These are phyloP conservation scores for Hyaloscypha variabilis DNA, from an alignment of 495 filamentous ascomycete species.

Conservation along the genomic window DNA sequence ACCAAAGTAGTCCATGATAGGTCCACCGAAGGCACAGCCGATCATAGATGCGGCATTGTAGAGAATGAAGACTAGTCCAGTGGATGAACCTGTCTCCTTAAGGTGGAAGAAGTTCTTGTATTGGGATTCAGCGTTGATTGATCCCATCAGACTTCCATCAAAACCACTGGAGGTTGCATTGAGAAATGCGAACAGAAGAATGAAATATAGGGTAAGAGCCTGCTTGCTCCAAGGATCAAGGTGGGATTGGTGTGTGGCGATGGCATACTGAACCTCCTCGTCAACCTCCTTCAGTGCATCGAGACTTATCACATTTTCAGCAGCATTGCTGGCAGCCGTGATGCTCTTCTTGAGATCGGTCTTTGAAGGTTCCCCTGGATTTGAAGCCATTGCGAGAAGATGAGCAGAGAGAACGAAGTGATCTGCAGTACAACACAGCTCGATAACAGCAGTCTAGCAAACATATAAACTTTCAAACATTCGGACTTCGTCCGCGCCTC, in stretches of 20 bases:
- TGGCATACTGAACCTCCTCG: conserved; percentile 12
- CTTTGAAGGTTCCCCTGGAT: not conserved
- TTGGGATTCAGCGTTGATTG: conserved; percentile 15
- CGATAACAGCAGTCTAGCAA: not conserved
- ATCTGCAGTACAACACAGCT: no score
- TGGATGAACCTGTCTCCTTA: conserved; percentile 11
- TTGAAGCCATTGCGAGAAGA: not conserved
- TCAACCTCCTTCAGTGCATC: conserved; percentile 4
- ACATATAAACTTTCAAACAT: not conserved
- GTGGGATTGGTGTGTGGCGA: conserved; percentile 11
- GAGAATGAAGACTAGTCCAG: conserved; percentile 12
- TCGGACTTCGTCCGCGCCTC: not conserved
- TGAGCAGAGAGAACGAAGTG: not conserved
- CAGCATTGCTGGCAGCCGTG: not conserved
- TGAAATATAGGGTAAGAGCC: conserved; percentile 14
- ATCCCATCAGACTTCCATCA: conserved; percentile 25
- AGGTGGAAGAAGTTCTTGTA: conserved; percentile 12
- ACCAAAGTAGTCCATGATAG: conserved; percentile 20
- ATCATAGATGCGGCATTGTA: not conserved
- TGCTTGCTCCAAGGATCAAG: conserved; percentile 12
- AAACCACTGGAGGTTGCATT: conserved; percentile 27
- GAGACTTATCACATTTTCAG: not conserved
- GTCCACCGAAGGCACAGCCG: conserved; percentile 13
- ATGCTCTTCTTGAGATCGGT: not conserved
- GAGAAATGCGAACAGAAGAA: conserved; percentile 22